Evolutionary conservation across 148 eudicot genomes (phyloP), one percentile per base, ranked within the genome.

Genomic region (Tetragonia tetragonoides): DNA sequence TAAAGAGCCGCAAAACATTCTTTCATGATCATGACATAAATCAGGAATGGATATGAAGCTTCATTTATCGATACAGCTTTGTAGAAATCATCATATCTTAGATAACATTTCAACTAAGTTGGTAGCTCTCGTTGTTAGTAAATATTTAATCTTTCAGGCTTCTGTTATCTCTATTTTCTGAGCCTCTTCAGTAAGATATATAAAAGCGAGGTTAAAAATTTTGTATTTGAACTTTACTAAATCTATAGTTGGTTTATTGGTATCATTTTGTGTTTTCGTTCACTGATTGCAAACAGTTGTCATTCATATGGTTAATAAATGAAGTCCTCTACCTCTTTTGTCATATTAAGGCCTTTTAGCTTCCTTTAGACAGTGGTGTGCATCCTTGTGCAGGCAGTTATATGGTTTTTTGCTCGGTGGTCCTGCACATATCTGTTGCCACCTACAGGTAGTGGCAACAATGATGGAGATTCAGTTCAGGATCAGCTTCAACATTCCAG

Each of bases 361-460:
- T 4, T 76, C 69, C 42, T 16, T 11, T 37, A 51, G 17, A 76
- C 38, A 67, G 49, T 80, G 28, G 53, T 78, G 7, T 39, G 66
- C 65, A 46, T 79, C 54, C 46, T 80, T 76, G 14, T 68, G 79
- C 90, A 95, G 99, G 99, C 95, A 79, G 68, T 91, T 68, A 85
- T 91, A 80, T 95, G 99, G 99, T 95, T 95, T 79, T 88, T 95
- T 82, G 90, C 97, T 24, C 87, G 99, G 72, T 95, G 99, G 99
- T 89, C 95, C 68, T 72, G 88, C 77, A 95, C 99, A 56, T 95
- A 90, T 86, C 82, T 95, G 66, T 82, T 95, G 93, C 80, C 94
- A 76, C 76, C 81, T 77, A 87, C 87, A 77, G 84, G 79, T 82
- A 80, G 75, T 85, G 77, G 71, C 70, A 79, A 79, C 73, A 56